Conservation (phyloP, 371 early-diverging fungal genomes). For the Rhizopus sp. region DNA sequence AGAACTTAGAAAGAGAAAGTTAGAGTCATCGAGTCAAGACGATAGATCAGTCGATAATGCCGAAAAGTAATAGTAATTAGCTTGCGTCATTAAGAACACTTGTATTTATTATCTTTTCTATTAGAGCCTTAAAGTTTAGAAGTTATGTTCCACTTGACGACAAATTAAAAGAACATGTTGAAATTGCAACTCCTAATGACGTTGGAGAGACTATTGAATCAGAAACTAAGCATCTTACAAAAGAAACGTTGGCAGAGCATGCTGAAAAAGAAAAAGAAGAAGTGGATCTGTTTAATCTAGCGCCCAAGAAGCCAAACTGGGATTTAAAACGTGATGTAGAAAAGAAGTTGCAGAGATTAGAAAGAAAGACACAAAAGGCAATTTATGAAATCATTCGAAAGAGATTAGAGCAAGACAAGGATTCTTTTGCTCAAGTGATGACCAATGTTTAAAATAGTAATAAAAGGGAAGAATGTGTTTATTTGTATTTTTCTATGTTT, state of each 20-base stretch:
- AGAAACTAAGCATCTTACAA: slow-evolving; percentile 59
- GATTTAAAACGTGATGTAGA: slow-evolving; percentile 87
- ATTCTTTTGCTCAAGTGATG: slow-evolving; percentile 38
- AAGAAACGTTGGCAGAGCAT: slow-evolving; percentile 62
- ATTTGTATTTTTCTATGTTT: slow-evolving; percentile 3
- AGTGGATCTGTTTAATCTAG: slow-evolving; percentile 77
- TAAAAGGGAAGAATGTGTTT: background rate
- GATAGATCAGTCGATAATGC: slow-evolving; percentile 19
- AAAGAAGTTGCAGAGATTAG: slow-evolving; percentile 71
- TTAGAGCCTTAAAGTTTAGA: slow-evolving; percentile 50
- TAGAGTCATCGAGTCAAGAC: slow-evolving; percentile 22
- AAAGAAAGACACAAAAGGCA: slow-evolving; percentile 70
- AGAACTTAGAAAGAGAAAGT: slow-evolving; percentile 60
- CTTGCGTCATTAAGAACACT: no score
- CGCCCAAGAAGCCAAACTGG: slow-evolving; percentile 88
- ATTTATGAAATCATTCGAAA: slow-evolving; percentile 78
- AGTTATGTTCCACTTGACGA: slow-evolving; percentile 64
- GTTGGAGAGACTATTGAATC: slow-evolving; percentile 58
- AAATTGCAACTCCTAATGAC: slow-evolving; percentile 50
- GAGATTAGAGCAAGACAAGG: slow-evolving; percentile 25
- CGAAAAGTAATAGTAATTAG: slow-evolving; percentile 20
- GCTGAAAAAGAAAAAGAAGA: slow-evolving; percentile 67
- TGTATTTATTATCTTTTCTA: background rate
- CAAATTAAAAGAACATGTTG: slow-evolving; percentile 44
- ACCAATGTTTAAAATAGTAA: slow-evolving; percentile 26